Conservation (phyloP, 768 basidiomycete genomes). For the Phanerochaete carnosa region DNA sequence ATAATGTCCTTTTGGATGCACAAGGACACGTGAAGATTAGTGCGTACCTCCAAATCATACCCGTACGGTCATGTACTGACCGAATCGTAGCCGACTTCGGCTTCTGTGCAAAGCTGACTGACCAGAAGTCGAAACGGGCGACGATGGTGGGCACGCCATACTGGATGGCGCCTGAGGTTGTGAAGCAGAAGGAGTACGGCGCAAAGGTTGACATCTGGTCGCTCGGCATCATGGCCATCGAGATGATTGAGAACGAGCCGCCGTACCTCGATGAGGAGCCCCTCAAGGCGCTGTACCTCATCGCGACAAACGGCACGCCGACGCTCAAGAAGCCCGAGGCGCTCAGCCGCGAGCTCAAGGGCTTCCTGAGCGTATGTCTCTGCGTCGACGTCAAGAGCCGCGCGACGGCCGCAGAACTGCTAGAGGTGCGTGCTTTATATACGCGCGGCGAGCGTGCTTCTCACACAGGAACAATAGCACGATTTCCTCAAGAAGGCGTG, state of each 20-base stretch:
- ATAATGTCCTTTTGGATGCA: conserved; percentile 91
- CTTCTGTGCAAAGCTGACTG: conserved; percentile 93
- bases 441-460: conserved; percentile 10
- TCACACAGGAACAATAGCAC: conserved; percentile 54
- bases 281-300: conserved; percentile 89
- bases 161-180: conserved; percentile 99
- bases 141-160: conserved; percentile 99
- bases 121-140: conserved; percentile 94
- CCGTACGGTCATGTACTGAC: conserved; percentile 1
- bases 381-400: conserved; percentile 95
- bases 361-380: conserved; percentile 95
- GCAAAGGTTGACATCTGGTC: conserved; percentile 98
- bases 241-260: conserved; percentile 98
- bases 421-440: conserved; percentile 58
- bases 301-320: conserved; percentile 98
- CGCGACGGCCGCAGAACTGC: conserved; percentile 82
- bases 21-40: conserved; percentile 97
- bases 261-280: conserved; percentile 96
- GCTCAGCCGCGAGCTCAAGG: conserved; percentile 89
- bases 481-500: conserved; percentile 93
- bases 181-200: conserved; percentile 95
- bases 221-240: conserved; percentile 96
- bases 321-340: conserved; percentile 95
- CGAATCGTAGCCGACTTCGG: conserved; percentile 80
- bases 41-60: conserved; percentile 39